These are phyloP conservation scores for Lojkania enalia DNA, from an alignment of 2,329 filamentous ascomycete species.

Conservation along the genomic window DNA sequence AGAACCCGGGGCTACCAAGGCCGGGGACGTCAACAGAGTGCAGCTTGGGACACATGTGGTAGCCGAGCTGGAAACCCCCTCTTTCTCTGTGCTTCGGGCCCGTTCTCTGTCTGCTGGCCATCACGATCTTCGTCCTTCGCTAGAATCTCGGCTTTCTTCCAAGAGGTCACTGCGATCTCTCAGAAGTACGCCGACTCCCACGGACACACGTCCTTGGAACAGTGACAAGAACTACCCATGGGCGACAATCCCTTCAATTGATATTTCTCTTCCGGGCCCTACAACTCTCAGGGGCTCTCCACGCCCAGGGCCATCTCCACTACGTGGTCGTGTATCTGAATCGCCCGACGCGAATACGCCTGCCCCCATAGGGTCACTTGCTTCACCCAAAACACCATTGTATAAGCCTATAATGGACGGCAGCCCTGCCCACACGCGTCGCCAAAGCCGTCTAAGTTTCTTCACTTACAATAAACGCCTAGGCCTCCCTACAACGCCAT, in stretches of 20 bases:
- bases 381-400: conserved; percentile 14
- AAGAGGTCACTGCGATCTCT: conserved; percentile 34
- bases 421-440: background rate
- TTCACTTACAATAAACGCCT: conserved; percentile 7
- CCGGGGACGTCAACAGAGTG: conserved; percentile 11
- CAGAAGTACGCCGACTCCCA: conserved; percentile 26
- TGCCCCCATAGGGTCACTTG: conserved; percentile 16
- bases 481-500: conserved; percentile 4
- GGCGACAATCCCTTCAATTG: conserved; percentile 42
- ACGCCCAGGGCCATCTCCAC: conserved; percentile 34
- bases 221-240: conserved; percentile 53
- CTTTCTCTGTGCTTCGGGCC: conserved; percentile 27
- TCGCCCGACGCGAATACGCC: conserved; percentile 23
- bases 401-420: conserved; percentile 1
- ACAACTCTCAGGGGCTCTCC: conserved; percentile 30
- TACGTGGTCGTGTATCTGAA: conserved; percentile 34
- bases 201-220: conserved; percentile 52
- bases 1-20: background rate
- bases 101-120: conserved; percentile 26
- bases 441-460: conserved; percentile 7
- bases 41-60: conserved; percentile 19
- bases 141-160: conserved; percentile 28
- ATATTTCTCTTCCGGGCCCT: conserved; percentile 47
- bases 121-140: conserved; percentile 15
- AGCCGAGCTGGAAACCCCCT: conserved; percentile 30